phyloP scores from a whole-genome alignment of 2,329 filamentous ascomycete genomes.

The Sporothrix humicola region DNA sequence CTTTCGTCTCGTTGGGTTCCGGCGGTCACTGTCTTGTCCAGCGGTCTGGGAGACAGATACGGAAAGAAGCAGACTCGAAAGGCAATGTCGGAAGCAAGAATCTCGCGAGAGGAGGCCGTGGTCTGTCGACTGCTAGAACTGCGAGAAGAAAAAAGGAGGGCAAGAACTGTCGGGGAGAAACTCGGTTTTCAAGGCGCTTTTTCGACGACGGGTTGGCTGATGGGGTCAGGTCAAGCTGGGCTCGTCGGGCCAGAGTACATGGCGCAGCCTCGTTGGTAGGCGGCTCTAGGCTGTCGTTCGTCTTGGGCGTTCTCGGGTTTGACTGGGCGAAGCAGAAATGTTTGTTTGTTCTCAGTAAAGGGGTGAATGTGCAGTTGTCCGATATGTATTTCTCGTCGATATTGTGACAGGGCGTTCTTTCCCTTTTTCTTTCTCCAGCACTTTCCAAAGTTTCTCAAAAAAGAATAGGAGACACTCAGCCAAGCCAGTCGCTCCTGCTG shows the following conservation, averaged over 20 bases:
- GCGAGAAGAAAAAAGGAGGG: neutral
- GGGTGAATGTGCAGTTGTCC: neutral
- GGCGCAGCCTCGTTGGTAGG: conserved; percentile 30
- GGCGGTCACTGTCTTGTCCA: neutral
- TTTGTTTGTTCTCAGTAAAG: neutral
- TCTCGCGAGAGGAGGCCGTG: neutral
- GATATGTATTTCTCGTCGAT: neutral
- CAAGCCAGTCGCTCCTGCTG: conserved; percentile 19
- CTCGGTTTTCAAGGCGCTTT: conserved; percentile 1
- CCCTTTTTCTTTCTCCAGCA: conserved; percentile 11
- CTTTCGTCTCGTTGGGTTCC: neutral
- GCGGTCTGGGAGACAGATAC: no score
- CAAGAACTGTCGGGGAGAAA: neutral
- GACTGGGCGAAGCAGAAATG: neutral
- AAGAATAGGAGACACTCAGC: conserved; percentile 18
- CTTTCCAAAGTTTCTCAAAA: neutral
- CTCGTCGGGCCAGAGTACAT: conserved; percentile 26
- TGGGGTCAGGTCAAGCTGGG: conserved; percentile 8
- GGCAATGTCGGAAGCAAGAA: neutral
- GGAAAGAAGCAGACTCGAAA: neutral
- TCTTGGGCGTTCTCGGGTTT: neutral
- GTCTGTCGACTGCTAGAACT: neutral
- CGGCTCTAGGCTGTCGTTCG: conserved; percentile 8
- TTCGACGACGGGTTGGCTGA: neutral
- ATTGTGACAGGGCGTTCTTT: neutral